Evolutionary conservation across 2,329 filamentous ascomycete species (phyloP).

Genomic region (Aspergillus sp.): DNA sequence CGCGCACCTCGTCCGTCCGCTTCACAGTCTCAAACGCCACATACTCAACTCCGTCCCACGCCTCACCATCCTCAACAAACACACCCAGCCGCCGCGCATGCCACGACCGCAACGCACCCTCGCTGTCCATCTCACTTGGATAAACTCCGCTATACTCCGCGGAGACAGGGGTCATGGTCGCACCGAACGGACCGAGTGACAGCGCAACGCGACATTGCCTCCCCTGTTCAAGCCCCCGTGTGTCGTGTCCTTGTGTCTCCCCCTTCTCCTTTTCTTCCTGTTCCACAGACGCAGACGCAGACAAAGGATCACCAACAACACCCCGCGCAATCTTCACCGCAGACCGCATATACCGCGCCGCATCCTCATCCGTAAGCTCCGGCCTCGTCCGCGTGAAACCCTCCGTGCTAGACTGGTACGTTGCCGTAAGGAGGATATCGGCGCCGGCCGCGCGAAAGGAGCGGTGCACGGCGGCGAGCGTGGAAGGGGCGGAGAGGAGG

Average conservation of each 20-base stretch:
- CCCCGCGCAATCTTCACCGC: constrained; percentile 43
- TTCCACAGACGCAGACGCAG: neutral
- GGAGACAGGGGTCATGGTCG: constrained; percentile 64
- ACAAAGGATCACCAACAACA: constrained; percentile 27
- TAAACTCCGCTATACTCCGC: constrained; percentile 69
- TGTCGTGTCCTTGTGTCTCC: neutral
- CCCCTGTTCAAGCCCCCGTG: neutral
- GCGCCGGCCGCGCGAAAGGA: constrained; percentile 62
- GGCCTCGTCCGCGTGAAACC: constrained; percentile 60
- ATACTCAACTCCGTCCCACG: constrained; percentile 49
- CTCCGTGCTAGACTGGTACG: constrained; percentile 66
- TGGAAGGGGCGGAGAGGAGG: constrained; percentile 58
- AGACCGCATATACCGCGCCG: constrained; percentile 49
- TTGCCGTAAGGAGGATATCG: constrained; percentile 69
- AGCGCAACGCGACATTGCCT: constrained; percentile 49
- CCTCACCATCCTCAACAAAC: constrained; percentile 47
- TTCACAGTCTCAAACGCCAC: constrained; percentile 71
- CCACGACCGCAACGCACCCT: constrained; percentile 58
- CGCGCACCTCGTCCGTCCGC: constrained; percentile 64
- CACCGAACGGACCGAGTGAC: constrained; percentile 69
- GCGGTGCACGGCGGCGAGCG: constrained; percentile 59
- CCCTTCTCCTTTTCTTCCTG: neutral
- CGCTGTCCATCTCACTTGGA: constrained; percentile 53
- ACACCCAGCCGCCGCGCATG: constrained; percentile 60
- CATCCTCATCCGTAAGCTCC: constrained; percentile 48